Percentiles rank a stretch among this genome's conserved stretches.
Evolutionary conservation across 306 rosid species (phyloP).

Genomic region (Malus sieversii): DNA sequence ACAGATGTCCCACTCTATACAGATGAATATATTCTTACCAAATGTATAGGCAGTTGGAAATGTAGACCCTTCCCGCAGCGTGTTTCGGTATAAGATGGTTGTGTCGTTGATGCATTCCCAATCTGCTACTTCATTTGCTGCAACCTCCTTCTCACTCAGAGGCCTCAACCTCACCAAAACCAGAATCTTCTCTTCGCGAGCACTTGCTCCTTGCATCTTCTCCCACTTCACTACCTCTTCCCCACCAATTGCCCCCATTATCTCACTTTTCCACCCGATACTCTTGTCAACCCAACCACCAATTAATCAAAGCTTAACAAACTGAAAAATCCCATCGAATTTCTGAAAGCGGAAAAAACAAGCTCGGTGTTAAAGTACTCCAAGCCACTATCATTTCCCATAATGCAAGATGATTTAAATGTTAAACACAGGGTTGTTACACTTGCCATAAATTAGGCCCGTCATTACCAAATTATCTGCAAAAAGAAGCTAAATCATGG

Average conservation of each 20-base stretch:
- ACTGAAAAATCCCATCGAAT: constrained; percentile 10
- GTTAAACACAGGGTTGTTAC: constrained; percentile 30
- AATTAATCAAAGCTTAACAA: constrained; percentile 18
- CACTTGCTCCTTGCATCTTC: constrained; percentile 62
- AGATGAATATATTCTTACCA: constrained; percentile 47
- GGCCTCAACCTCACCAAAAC: constrained; percentile 92
- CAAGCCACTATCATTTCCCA: constrained; percentile 26
- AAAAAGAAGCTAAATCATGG: constrained; percentile 33
- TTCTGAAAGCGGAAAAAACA: constrained; percentile 21
- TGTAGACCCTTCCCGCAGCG: constrained; percentile 93
- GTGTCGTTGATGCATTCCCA: constrained; percentile 99
- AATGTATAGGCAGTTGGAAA: constrained; percentile 91
- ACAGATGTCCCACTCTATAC: not conserved
- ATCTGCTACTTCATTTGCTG: constrained; percentile 65
- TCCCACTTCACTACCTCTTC: constrained; percentile 83
- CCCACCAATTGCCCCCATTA: constrained; percentile 81
- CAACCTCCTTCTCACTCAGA: constrained; percentile 68
- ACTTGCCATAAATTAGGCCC: constrained; percentile 23
- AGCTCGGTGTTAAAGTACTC: constrained; percentile 7
- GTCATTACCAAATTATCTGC: constrained; percentile 25
- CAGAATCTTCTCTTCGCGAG: constrained; percentile 89
- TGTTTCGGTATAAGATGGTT: constrained; percentile 78
- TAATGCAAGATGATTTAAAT: constrained; percentile 27
- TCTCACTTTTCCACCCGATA: constrained; percentile 18
- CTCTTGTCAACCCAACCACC: constrained; percentile 22